Base-by-base conservation (phyloP, 345 rosid species). In the Syzygium jambos region DNA sequence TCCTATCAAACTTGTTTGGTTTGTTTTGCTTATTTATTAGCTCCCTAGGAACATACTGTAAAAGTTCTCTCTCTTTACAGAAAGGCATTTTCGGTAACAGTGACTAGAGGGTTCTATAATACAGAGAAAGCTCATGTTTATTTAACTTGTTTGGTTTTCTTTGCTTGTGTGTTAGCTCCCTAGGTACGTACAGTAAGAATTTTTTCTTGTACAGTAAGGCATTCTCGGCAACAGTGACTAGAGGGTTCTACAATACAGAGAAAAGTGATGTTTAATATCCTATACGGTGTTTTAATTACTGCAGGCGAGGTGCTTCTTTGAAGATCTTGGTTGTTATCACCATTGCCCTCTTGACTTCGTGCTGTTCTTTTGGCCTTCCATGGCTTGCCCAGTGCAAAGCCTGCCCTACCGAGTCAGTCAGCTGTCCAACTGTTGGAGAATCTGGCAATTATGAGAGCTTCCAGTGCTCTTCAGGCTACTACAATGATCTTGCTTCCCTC, bases 401-500 rank as follows among this genome's bases (percentile, higher is more conserved):
- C 41, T 95, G 97, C 87, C 95, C 97, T 2, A 23, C 91, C 25
- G 85, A 90, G 30, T 88, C 90, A 25, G 91, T 73, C 80, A 88
- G 87, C 88, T 95, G 97, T 88, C 97, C 94, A n/a, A 90, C 94
- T 68, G 90, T 87, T 16, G 95, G 92, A 77, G 90, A 86, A 34
- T 91, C 95, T 27, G 94, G 97, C 49, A 93, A 93, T 90, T 93
- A 87, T 89, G 93, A 93, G 89, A 92, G 92, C 87, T 94, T 95
- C 89, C 95, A 94, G 59, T 94, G 97, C 84, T 90, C 91, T 7
- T 16, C 93, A 51, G 90, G 92, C 52, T 91, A 94, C 87, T 95
- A 94, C 86, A 95, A 95, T 54, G 95, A 94, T 87, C 91, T 95
- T 16, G 96, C 97, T 85, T 93, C 97, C 52, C 94, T 93, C 52